phyloP scores from a whole-genome alignment of 2,329 filamentous ascomycete species.

The Daldinia sp. region DNA sequence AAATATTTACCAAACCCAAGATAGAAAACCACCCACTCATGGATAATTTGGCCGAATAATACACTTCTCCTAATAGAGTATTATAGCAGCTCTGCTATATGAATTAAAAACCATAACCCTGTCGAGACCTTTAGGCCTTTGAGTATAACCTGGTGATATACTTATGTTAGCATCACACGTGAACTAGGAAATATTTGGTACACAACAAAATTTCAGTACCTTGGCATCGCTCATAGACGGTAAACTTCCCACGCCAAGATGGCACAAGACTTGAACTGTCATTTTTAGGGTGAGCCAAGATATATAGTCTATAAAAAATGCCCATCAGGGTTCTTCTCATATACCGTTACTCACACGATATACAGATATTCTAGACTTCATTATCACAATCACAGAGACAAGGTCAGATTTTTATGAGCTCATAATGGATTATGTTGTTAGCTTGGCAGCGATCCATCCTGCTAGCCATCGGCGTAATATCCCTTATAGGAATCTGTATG shows the following conservation, averaged over 20 bases:
- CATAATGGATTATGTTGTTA: not conserved
- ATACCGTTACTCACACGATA: not conserved
- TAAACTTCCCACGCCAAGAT: conserved; percentile 22
- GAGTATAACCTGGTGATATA: not conserved
- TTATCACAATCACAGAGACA: not conserved
- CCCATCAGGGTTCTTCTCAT: conserved; percentile 27
- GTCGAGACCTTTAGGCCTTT: not conserved
- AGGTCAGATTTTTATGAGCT: not conserved
- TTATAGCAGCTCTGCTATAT: too few relatives aligned
- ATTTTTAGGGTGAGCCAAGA: conserved; percentile 21
- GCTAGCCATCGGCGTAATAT: conserved; percentile 10
- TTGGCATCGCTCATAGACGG: conserved; percentile 15
- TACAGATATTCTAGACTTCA: not conserved
- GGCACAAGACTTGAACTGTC: not conserved
- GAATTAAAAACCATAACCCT: conserved; percentile 5
- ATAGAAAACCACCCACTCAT: too few relatives aligned
- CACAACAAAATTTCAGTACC: conserved; percentile 1
- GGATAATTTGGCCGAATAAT: not conserved
- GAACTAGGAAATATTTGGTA: not conserved
- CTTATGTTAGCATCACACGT: not conserved
- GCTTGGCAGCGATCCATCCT: conserved; percentile 13
- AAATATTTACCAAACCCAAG: too few relatives aligned
- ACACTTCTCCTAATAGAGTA: too few relatives aligned
- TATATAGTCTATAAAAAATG: conserved; percentile 17
- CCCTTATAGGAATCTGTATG: not conserved